Percentiles rank a stretch among this genome's conserved stretches.
phyloP scores from a whole-genome alignment of 225 moss, liverwort and hornwort genomes.

The Thuidium tamariscinum region DNA sequence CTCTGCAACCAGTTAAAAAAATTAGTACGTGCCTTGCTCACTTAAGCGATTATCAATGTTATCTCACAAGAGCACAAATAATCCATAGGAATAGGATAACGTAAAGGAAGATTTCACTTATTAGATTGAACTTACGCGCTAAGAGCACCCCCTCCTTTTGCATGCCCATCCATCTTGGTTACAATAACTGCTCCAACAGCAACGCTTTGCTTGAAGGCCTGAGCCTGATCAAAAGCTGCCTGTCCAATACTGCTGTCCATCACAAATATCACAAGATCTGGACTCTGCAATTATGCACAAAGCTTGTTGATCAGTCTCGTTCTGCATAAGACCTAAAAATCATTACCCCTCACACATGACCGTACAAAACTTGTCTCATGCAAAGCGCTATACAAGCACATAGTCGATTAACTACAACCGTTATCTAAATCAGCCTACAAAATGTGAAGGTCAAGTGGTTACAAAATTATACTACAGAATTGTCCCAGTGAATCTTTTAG shows the following conservation, averaged over 20 bases:
- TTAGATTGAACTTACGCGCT: conserved; percentile 50
- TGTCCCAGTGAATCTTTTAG: neutral
- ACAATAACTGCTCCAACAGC: conserved; percentile 86
- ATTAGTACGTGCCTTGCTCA: neutral
- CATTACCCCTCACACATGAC: neutral
- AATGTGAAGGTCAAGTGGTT: neutral
- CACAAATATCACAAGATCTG: conserved; percentile 85
- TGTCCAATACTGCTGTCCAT: conserved; percentile 94
- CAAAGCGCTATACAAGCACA: neutral
- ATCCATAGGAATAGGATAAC: neutral
- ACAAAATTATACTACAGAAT: neutral
- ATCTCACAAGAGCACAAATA: neutral
- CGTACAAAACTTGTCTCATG: neutral
- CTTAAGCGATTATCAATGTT: neutral
- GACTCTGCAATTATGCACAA: conserved; percentile 44
- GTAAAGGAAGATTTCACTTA: neutral
- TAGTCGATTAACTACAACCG: neutral
- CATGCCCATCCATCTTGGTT: conserved; percentile 95
- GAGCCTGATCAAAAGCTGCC: conserved; percentile 88
- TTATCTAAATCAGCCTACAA: neutral
- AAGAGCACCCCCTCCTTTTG: conserved; percentile 86
- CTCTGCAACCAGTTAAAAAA: conserved; percentile 18
- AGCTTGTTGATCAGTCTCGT: neutral
- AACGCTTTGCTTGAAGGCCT: conserved; percentile 85
- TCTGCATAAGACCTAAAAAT: neutral